Evolutionary conservation across 2,329 filamentous ascomycete species (phyloP), one percentile per base, ranked within the genome.

Genomic region (Trichophyton equinum): DNA sequence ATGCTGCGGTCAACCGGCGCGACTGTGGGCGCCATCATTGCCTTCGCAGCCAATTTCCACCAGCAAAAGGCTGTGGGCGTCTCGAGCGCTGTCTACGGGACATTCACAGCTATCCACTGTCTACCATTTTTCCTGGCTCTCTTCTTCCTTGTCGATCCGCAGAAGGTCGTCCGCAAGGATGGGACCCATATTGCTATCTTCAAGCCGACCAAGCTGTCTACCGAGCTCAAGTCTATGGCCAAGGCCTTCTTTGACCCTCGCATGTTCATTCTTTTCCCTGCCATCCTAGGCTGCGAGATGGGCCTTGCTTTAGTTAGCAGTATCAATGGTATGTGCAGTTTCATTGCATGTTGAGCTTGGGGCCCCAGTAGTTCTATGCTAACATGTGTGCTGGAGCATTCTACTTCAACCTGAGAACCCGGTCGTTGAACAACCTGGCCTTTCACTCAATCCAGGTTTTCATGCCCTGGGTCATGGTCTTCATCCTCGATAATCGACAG

Each of bases 1-100:
- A 73, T 89, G 63, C 89, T 89, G 65, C 89, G 84, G 67, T 89
- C 92, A 65, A 87, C 94, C 69, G 89, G 89, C 66, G 83, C 84
- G 69, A 68, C 82, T 73, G 78, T 65, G n/a, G 59, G 63, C 2
- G 27, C 56, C n/a, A 30, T 58, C n/a, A 27, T 44, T 22, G 40
- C 40, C 22, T 42, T 58, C 9, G 15, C 30, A 9, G 36, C 36
- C 36, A 44, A 36, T 33, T 58, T 25, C 15, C 56, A 42, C n/a
- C 56, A 40, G n/a, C 56, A 58, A n/a, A 58, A 58, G 15, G 33
- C 56, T 5, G 27, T 44, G 56, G 44, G 44, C 1, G 44, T 47
- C 18, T 47, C 56, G 20, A 83, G 88, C 66, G 86, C 86, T 62
- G 90, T 87, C 25, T 91, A 90, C 68, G 80, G 87, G 58, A 87